Evolutionary conservation across 1,139 yeast genomes (phyloP).

Genomic region (Debaryomyces nepalensis): DNA sequence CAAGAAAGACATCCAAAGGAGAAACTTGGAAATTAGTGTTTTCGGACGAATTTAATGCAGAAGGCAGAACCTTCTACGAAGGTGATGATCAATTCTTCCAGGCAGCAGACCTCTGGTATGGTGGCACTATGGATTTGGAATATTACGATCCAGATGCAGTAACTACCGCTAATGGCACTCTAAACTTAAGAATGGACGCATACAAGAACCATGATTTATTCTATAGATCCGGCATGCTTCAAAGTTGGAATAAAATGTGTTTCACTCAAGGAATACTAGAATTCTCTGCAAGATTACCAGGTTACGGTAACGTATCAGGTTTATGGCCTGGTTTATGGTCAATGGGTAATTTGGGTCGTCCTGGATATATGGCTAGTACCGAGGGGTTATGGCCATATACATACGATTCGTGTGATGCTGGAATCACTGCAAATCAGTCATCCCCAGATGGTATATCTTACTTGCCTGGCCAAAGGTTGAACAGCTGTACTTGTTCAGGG

Average conservation of each 20-base stretch:
- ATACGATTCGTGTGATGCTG: constrained; percentile 83
- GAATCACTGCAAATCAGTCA: constrained; percentile 90
- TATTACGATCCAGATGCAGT: constrained; percentile 90
- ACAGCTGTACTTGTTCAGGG: constrained; percentile 71
- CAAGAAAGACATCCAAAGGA: constrained; percentile 55
- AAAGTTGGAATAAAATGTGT: constrained; percentile 82
- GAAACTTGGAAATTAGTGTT: constrained; percentile 71
- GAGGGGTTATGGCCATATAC: constrained; percentile 94
- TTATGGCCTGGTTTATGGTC: constrained; percentile 94
- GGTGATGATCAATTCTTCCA: constrained; percentile 87
- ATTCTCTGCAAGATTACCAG: constrained; percentile 72
- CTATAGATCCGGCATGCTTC: constrained; percentile 85
- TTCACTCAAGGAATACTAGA: constrained; percentile 77
- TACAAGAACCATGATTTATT: constrained; percentile 68
- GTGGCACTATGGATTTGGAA: constrained; percentile 80
- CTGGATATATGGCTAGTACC: constrained; percentile 77
- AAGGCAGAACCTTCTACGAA: constrained; percentile 80
- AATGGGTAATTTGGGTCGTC: constrained; percentile 82
- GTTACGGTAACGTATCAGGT: constrained; percentile 69
- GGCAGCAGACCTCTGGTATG: constrained; percentile 76
- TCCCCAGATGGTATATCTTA: constrained; percentile 79
- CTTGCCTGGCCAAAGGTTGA: constrained; percentile 76
- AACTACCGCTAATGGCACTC: constrained; percentile 68
- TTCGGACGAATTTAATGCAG: constrained; percentile 82
- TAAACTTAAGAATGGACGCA: constrained; percentile 71